Conservation (phyloP, 2,329 filamentous ascomycete genomes). For the Talaromyces pinophilus region DNA sequence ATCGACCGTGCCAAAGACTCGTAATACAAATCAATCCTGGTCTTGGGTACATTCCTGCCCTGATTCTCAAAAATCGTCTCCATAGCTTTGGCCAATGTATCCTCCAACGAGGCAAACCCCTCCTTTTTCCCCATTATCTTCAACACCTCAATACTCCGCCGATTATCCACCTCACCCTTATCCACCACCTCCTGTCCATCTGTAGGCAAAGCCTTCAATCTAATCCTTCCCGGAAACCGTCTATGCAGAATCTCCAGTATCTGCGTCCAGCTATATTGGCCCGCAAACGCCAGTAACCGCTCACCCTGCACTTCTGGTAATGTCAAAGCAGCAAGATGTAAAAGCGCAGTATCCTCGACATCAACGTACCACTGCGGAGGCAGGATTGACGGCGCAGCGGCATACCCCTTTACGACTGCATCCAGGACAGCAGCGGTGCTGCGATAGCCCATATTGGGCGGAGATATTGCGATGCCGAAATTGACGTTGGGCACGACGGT, state of each 20-base stretch:
- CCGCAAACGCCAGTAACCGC: slow-evolving; percentile 2
- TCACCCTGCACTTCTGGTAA: background rate
- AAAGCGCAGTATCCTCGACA: slow-evolving; percentile 12
- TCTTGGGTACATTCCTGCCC: slow-evolving; percentile 4
- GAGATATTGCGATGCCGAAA: background rate
- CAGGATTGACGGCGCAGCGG: background rate
- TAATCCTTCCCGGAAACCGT: background rate
- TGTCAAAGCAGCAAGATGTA: slow-evolving; percentile 1
- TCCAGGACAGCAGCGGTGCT: slow-evolving; percentile 6
- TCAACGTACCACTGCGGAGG: slow-evolving; percentile 12
- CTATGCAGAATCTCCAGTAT: slow-evolving; percentile 5
- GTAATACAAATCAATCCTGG: slow-evolving; percentile 15
- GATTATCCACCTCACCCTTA: slow-evolving; percentile 7
- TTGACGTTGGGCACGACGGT: slow-evolving; percentile 11
- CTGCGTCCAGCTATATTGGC: slow-evolving; percentile 3
- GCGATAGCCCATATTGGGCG: slow-evolving; percentile 9
- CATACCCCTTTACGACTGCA: slow-evolving; percentile 11
- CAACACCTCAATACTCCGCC: slow-evolving; percentile 5
- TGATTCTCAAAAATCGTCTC: slow-evolving; percentile 11
- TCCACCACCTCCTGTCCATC: background rate
- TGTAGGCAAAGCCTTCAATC: background rate
- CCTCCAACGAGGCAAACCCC: slow-evolving; percentile 12
- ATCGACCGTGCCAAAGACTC: background rate
- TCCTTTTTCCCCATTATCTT: slow-evolving; percentile 12
- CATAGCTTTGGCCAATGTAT: slow-evolving; percentile 8